These are phyloP conservation scores for Septoria linicola DNA, from an alignment of 2,329 filamentous ascomycete genomes.

Conservation along the genomic window DNA sequence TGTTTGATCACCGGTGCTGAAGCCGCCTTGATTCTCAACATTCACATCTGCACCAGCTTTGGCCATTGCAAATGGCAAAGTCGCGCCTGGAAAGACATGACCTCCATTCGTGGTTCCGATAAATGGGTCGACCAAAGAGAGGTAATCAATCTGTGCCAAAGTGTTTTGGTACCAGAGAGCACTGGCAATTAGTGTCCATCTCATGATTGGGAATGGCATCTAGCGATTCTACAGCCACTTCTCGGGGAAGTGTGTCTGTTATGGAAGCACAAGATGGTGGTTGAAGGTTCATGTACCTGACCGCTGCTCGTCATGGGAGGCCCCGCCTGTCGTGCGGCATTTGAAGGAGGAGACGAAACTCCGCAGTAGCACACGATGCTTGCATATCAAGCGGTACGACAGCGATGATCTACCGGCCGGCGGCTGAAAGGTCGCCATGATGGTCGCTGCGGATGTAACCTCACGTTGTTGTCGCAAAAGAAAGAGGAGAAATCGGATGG, in stretches of 20 bases:
- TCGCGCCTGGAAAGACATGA: constrained; percentile 50
- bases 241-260: not conserved
- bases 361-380: no score
- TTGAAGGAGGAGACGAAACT: no score
- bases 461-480: no score
- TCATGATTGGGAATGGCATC: not conserved
- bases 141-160: constrained; percentile 17
- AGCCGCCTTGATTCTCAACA: constrained; percentile 50
- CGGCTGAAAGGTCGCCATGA: no score
- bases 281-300: not conserved
- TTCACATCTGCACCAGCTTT: constrained; percentile 51
- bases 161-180: not conserved
- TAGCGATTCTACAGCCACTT: not conserved
- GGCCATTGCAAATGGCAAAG: constrained; percentile 49
- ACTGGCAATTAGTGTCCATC: not conserved
- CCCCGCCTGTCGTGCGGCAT: no score
- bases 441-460: no score
- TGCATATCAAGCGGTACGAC: no score
- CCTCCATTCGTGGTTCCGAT: constrained; percentile 47
- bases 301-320: not conserved
- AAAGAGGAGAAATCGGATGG: no score
- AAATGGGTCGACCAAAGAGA: constrained; percentile 42
- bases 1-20: constrained; percentile 36
- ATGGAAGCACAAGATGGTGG: not conserved
- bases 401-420: no score